Evolutionary conservation across 352 stramenopile species (phyloP), one percentile per base, ranked within the genome.

Genomic region (Phytophthora pini): DNA sequence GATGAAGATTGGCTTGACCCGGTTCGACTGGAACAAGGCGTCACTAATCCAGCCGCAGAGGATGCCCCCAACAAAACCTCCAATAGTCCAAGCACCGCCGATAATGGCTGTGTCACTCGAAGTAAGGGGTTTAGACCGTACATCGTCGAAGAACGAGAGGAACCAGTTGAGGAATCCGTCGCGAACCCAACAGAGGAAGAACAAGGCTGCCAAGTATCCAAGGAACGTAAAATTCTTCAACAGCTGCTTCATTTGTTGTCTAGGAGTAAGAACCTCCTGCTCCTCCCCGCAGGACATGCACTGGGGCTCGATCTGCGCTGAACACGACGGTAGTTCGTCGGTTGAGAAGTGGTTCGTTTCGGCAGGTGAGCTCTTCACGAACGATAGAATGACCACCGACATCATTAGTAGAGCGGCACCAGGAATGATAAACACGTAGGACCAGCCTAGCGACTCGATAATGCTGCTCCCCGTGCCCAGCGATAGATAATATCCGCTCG

Each of bases 81-180:
- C 84, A 48, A 93, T 77, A 0, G 84, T 93, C 84, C 84, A 93
- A 0, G 84, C 84, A 29, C 84, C 84, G 11, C 82, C 84, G 34
- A 93, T 85, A 58, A 43, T n/a, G 38, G 13, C 38, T 43, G 13
- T 43, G 13, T 43, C 38, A 43, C 38, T 20, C 38, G 38, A 20
- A 1, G 78, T 80, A 17, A 93, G 65, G 8, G 79, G 62, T 5
- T 70, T 44, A 1, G 45, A 56, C 6, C 84, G 82, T 32, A 90
- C 84, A 31, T 82, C 73, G 48, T 93, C 82, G 43, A 93, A 91
- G 64, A 89, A 91, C 1, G 84, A 88, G 31, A 90, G 69, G 59
- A 91, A 91, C 84, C 80, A 91, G 38, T 93, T 93, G 41, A 91
- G 77, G 40, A 89, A 88, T 24, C 82, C 84, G 41, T 90, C 82